Evolutionary conservation across 768 basidiomycete genomes (phyloP).

Genomic region (Boletellus sp.): DNA sequence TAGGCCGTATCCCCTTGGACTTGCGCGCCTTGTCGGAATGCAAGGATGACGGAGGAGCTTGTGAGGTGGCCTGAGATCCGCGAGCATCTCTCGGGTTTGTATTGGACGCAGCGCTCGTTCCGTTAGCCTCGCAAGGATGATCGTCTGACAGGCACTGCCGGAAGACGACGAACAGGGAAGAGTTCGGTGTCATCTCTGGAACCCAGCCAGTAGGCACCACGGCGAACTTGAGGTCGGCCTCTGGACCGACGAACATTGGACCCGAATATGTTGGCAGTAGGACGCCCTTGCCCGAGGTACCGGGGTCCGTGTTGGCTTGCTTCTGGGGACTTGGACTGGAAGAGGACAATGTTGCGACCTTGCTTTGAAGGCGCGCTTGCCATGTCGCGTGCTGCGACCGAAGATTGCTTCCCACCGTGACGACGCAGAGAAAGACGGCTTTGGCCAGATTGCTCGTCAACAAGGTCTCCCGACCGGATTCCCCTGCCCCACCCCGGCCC

Average conservation of each 20-base stretch:
- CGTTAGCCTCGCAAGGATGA: slow-evolving; percentile 14
- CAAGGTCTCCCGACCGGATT: background rate
- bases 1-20: background rate
- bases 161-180: slow-evolving; percentile 7
- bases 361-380: slow-evolving; percentile 10
- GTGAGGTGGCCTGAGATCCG: background rate
- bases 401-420: slow-evolving; percentile 13
- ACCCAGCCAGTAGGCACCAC: background rate
- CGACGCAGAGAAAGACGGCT: slow-evolving; percentile 1
- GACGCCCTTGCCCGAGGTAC: too few relatives aligned
- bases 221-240: background rate
- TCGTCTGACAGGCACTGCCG: slow-evolving; percentile 9
- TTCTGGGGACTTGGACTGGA: background rate
- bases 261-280: background rate
- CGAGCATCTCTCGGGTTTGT: background rate
- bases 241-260: background rate
- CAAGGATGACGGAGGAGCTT: background rate
- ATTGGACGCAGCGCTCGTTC: background rate
- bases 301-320: background rate
- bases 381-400: slow-evolving; percentile 12
- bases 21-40: background rate
- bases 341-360: background rate
- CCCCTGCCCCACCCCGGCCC: slow-evolving; percentile 4
- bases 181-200: background rate
- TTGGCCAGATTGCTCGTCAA: slow-evolving; percentile 12